Conservation (phyloP, 2,329 filamentous ascomycete species). For the Aureobasidium sp. region DNA sequence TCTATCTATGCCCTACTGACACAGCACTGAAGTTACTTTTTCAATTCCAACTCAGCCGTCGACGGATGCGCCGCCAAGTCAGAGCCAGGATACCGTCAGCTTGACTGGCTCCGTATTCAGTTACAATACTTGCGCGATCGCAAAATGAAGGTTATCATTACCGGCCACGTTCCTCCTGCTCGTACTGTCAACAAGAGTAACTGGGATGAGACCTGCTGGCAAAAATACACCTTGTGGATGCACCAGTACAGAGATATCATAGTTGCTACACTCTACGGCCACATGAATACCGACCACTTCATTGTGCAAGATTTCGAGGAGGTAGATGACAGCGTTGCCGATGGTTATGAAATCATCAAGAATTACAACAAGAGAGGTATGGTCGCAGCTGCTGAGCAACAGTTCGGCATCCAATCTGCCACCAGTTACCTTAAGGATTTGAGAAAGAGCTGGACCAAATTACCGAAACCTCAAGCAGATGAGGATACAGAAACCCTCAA, state of each 20-base stretch:
- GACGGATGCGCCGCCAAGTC: slow-evolving; percentile 74
- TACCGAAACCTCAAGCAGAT: slow-evolving; percentile 44
- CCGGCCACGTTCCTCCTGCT: slow-evolving; percentile 88
- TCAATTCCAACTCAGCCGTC: slow-evolving; percentile 84
- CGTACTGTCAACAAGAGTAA: slow-evolving; percentile 74
- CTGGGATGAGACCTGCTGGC: slow-evolving; percentile 98
- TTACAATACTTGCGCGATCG: slow-evolving; percentile 73
- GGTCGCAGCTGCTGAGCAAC: slow-evolving; percentile 37
- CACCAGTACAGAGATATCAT: slow-evolving; percentile 87
- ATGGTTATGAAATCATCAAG: slow-evolving; percentile 25
- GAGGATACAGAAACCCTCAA: slow-evolving; percentile 26
- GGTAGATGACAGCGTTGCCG: slow-evolving; percentile 53
- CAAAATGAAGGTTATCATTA: slow-evolving; percentile 89
- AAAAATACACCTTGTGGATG: slow-evolving; percentile 90
- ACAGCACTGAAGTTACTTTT: slow-evolving; percentile 60
- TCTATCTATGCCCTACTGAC: background rate
- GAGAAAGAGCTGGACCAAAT: slow-evolving; percentile 65
- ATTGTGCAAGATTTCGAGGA: slow-evolving; percentile 80
- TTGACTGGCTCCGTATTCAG: slow-evolving; percentile 93
- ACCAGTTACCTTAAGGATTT: slow-evolving; percentile 73
- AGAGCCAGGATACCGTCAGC: slow-evolving; percentile 86
- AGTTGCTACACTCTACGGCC: slow-evolving; percentile 71
- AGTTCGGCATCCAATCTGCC: slow-evolving; percentile 57
- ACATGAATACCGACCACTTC: slow-evolving; percentile 99
- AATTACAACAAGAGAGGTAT: slow-evolving; percentile 32